phyloP scores from a whole-genome alignment of 805 yeast species.

The Spathaspora sp. region DNA sequence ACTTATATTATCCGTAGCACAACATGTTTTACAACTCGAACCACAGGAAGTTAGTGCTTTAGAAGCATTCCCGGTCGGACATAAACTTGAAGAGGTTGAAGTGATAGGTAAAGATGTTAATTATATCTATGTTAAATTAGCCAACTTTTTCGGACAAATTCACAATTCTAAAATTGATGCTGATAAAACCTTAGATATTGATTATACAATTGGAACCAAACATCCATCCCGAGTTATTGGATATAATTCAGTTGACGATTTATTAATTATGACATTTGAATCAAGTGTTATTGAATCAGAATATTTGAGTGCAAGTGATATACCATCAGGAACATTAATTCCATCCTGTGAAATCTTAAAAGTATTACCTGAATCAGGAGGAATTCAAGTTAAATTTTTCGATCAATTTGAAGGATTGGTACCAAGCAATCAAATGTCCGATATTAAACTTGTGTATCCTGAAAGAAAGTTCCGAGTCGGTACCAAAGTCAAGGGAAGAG shows the following conservation, averaged over 20 bases:
- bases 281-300: constrained; percentile 58
- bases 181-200: constrained; percentile 40
- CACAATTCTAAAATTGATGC: constrained; percentile 70
- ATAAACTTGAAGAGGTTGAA: constrained; percentile 53
- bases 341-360: constrained; percentile 50
- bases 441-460: constrained; percentile 78
- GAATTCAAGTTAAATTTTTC: constrained; percentile 64
- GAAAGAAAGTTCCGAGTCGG: constrained; percentile 91
- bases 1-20: constrained; percentile 60
- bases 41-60: constrained; percentile 24
- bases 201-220: constrained; percentile 58
- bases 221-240: constrained; percentile 79
- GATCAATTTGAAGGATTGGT: constrained; percentile 73
- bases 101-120: constrained; percentile 57
- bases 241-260: constrained; percentile 61
- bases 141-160: constrained; percentile 59
- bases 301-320: constrained; percentile 66
- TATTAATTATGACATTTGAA: constrained; percentile 66
- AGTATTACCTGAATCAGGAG: constrained; percentile 54
- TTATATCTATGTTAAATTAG: constrained; percentile 54
- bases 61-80: constrained; percentile 79
- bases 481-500: constrained; percentile 71
- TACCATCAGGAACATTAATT: constrained; percentile 70
- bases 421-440: constrained; percentile 74
- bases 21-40: constrained; percentile 45